Evolutionary conservation across 1,284 basidiomycete genomes (phyloP), one percentile per base, ranked within the genome.

Genomic region (Sporisorium reilianum): DNA sequence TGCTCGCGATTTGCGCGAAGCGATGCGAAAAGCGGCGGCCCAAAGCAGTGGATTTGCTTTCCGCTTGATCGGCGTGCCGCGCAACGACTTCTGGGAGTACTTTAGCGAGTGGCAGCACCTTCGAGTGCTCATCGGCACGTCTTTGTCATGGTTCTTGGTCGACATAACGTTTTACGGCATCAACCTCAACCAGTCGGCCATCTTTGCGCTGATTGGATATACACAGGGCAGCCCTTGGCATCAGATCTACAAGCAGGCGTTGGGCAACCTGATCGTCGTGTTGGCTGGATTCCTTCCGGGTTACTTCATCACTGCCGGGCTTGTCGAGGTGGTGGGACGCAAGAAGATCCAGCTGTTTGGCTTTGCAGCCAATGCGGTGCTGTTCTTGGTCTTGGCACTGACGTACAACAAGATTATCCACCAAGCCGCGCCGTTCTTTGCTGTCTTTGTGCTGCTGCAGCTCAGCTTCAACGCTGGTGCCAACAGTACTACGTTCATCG

Each of bases 131-230:
- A 52, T 73, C 16, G 80, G 81, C 16, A 62, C 56, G 25, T 59
- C 71, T 3, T 34, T 61, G 26, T 59, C 55, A 14, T 79, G 77
- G 83, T 85, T 80, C 67, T 71, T 76, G 2, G 80, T 86, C 34
- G 91, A 93, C 88, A 89, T 93, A 62, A 87, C 85, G 22, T 94
- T 94, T 87, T 82, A 92, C 81, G 92, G 92, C 64, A 88, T 93
- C 85, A 92, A 92, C 59, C 87, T 94, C 65, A 94, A 94, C 87
- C 91, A 90, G 3, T 88, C 89, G 49, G 90, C 90, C 81, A 88
- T 89, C 63, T 85, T 89, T 44, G 89, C 91, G 75, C 90, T 90
- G 76, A 90, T 91, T 72, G 91, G 88, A 49, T 88, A 87, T 81
- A 82, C 84, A 50, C 82, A 61, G 18, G 83, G 85, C 8, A 75